Evolutionary conservation across 371 early-diverging fungal genomes (phyloP).

Genomic region (Zychaea mexicana): DNA sequence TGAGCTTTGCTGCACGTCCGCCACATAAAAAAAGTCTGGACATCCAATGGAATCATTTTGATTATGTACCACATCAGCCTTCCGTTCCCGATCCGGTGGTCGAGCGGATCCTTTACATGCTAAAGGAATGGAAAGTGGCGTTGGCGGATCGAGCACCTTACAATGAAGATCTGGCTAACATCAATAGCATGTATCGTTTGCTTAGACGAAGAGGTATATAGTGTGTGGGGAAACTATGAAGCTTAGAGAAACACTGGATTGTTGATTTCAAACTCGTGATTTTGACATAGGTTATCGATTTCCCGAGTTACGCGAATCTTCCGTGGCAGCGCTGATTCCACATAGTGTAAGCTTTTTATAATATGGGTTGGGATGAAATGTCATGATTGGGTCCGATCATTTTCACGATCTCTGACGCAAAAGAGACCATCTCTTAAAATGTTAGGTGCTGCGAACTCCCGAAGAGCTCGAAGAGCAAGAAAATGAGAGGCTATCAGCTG

Average conservation of each 20-base stretch:
- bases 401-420: too few relatives aligned
- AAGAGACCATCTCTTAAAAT: not conserved
- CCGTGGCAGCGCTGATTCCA: slow-evolving; percentile 58
- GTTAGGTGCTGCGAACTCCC: slow-evolving; percentile 75
- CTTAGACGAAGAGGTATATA: slow-evolving; percentile 79
- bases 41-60: slow-evolving; percentile 19
- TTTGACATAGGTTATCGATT: slow-evolving; percentile 75
- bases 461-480: slow-evolving; percentile 96
- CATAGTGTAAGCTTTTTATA: slow-evolving; percentile 4
- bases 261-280: too few relatives aligned
- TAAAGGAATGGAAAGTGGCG: slow-evolving; percentile 92
- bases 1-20: not conserved
- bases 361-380: too few relatives aligned
- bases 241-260: too few relatives aligned
- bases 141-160: slow-evolving; percentile 81
- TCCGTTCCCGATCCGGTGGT: slow-evolving; percentile 65
- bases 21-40: not conserved
- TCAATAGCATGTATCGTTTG: slow-evolving; percentile 90
- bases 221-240: too few relatives aligned
- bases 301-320: slow-evolving; percentile 74
- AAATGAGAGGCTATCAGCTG: slow-evolving; percentile 82
- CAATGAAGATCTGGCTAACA: slow-evolving; percentile 87
- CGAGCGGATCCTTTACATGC: slow-evolving; percentile 84
- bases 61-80: slow-evolving; percentile 22
- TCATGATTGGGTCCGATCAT: too few relatives aligned